These are phyloP conservation scores for Candida endomychidarum DNA, from an alignment of 805 yeast genomes.

Conservation along the genomic window DNA sequence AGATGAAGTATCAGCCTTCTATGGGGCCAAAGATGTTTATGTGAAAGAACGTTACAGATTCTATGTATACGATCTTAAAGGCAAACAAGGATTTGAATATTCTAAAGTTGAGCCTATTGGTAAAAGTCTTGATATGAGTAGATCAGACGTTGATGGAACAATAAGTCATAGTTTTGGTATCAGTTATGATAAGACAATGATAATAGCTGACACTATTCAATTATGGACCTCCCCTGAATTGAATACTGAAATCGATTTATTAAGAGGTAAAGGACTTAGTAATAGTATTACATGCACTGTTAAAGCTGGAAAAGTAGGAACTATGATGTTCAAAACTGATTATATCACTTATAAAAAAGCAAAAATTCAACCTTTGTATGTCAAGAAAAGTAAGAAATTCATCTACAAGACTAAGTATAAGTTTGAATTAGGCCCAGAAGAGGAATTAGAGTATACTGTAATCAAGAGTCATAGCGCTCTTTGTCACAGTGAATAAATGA, in stretches of 20 bases:
- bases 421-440: background rate
- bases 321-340: conserved; percentile 5
- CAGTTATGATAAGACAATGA: conserved; percentile 24
- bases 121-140: conserved; percentile 8
- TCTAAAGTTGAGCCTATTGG: conserved; percentile 6
- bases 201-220: conserved; percentile 19
- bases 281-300: conserved; percentile 6
- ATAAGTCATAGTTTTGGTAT: conserved; percentile 17
- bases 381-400: background rate
- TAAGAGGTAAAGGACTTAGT: conserved; percentile 3
- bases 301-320: conserved; percentile 9
- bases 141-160: conserved; percentile 5
- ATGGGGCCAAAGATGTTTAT: conserved; percentile 1
- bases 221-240: background rate
- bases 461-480: conserved; percentile 3
- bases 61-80: conserved; percentile 1
- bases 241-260: conserved; percentile 7
- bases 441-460: conserved; percentile 1
- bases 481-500: conserved; percentile 2
- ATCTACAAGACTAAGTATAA: background rate
- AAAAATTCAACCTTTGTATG: background rate
- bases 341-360: background rate
- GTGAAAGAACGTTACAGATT: conserved; percentile 3
- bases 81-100: background rate
- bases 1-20: conserved; percentile 9